Base-by-base conservation (phyloP, 345 rosid genomes). In the Citrus inodora region DNA sequence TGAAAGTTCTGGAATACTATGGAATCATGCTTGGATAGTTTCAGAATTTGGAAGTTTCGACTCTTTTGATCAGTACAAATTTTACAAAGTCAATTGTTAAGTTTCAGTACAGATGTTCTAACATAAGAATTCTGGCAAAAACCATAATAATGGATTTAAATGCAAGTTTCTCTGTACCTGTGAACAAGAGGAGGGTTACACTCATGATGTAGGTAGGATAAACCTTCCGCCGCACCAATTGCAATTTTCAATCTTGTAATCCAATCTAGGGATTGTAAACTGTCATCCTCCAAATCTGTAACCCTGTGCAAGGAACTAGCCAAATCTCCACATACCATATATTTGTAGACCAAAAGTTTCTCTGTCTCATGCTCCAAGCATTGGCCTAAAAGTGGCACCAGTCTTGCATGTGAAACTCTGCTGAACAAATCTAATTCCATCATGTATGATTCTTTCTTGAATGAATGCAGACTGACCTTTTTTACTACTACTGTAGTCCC, bases 241-340 rank as follows among this genome's bases (percentile, higher is more conserved):
- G 97, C 97, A 46, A 96, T 92, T 82, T 96, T 96, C 85, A 91
- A 79, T 78, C 99, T 88, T 6, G 98, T 94, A 71, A 96, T 96
- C 99, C 99, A 96, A 75, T 96, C 99, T 10, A 94, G 85, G 67
- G 99, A 92, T 75, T 83, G 87, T 72, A 89, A 82, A 62, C 90
- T 85, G 65, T 86, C 85, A 21, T 91, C 97, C 46, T 86, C 91
- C n/a, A 89, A 80, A 70, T 73, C 81, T 0, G 88, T 70, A 73
- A 79, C 88, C 78, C 90, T 85, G 80, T 87, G 86, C 78, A 96
- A 86, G 9, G 97, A 91, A 86, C 87, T 90, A 51, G 91, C 90
- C 80, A 96, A 81, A 84, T 96, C 98, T 65, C 89, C 84, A 62
- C 90, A 85, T 7, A 91, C 89, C 97, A 96, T 94, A 84, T 89